Evolutionary conservation across 176 grass and related monocot genomes (phyloP), one percentile per base, ranked within the genome.

Genomic region (Alloteropsis semialata): DNA sequence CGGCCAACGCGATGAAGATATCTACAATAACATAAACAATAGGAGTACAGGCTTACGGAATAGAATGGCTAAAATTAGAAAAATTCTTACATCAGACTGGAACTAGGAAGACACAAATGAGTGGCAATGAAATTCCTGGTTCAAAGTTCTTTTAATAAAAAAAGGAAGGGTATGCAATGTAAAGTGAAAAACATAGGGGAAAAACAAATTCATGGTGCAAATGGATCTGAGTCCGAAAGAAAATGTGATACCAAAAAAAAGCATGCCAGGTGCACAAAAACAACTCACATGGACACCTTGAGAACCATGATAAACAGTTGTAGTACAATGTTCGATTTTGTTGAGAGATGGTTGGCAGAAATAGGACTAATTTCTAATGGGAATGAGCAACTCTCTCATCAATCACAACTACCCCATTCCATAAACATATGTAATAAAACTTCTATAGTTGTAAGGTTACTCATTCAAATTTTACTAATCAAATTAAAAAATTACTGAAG

Each of bases 1-100:
- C 95, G 88, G 76, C 95, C 95, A 75, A 98, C 95, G 81, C 90
- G 90, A 84, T 98, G 95, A 77, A 98, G 86, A 88, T 98, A 98
- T 82, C 95, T 97, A 68, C 38, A 94, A 74, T 3, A 49, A 69
- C 34, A 55, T 44, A 56, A 72, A 54, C 36, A 81, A 65, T 22
- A 50, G 0, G 39, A 56, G 44, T 49, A 49, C 69, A 32, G 4
- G 49, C 8, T 32, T 37, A 64, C 8, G 15, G 71, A 48, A 79
- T 27, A 72, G 32, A 25, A 73, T 56, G 48, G 67, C 66, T 44
- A 54, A 32, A 79, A 78, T 46, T 14, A 25, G 1, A 68, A 60
- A 69, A 8, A 1, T 54, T 80, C 7, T 63, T 42, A 19, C n/a
- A 60, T 41, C 16, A 39, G 1, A 71, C 17, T 21, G 10, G 24